Conservation (phyloP, 768 basidiomycete species). For the Auricularia cornea region DNA sequence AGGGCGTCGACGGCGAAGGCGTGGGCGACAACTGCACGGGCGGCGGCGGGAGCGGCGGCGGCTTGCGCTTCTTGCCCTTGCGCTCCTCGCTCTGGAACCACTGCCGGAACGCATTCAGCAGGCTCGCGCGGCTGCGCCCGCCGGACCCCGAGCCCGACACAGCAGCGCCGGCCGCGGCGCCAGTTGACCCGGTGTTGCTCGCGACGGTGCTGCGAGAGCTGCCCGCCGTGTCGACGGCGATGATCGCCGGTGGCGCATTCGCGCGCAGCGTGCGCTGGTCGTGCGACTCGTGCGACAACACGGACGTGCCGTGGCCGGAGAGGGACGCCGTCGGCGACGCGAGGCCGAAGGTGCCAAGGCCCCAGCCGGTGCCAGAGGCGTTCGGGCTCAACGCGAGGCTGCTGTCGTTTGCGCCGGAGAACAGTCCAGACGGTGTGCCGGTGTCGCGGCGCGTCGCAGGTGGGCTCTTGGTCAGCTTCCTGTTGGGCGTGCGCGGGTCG, state of each 20-base stretch:
- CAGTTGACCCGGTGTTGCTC: not conserved
- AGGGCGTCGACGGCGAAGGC: conserved; percentile 19
- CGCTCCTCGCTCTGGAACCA: conserved; percentile 85
- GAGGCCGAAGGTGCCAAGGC: not conserved
- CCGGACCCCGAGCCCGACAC: conserved; percentile 6
- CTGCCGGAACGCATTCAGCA: conserved; percentile 76
- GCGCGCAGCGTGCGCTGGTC: not conserved
- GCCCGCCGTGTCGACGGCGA: no score
- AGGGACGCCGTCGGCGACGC: not conserved
- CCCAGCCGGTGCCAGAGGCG: no score
- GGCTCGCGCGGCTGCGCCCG: conserved; percentile 62
- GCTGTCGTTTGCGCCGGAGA: not conserved
- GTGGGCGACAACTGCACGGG: conserved; percentile 17
- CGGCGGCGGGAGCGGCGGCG: not conserved
- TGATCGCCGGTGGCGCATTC: not conserved
- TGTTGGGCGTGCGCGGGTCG: conserved; percentile 56
- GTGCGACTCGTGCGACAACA: not conserved
- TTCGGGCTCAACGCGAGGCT: not conserved
- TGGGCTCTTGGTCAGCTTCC: conserved; percentile 61
- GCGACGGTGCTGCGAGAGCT: not conserved
- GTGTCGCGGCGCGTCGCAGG: conserved; percentile 20
- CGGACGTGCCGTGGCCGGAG: not conserved
- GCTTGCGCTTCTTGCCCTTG: conserved; percentile 52
- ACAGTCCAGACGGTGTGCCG: not conserved
- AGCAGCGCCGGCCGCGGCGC: not conserved